These are phyloP conservation scores for Macrolepiota dolichaula DNA, from an alignment of 768 basidiomycete species.

Conservation along the genomic window DNA sequence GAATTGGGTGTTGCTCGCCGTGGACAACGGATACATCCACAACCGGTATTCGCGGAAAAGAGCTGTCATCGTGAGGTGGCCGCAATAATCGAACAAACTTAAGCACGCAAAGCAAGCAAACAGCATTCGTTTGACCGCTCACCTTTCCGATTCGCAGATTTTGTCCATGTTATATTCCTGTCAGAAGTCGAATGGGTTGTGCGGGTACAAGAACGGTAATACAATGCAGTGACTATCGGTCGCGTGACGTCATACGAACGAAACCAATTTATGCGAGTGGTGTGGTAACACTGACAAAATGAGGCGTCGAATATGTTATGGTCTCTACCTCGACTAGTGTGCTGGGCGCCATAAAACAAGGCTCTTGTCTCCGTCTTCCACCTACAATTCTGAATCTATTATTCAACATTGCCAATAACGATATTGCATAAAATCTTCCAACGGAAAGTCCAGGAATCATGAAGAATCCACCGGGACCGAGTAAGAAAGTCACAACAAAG, in stretches of 20 bases:
- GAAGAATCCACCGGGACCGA: constrained; percentile 5
- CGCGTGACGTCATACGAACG: constrained; percentile 4
- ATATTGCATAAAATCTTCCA: constrained; percentile 11
- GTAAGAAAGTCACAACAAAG: neutral
- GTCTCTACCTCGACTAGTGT: neutral
- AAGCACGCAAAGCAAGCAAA: neutral
- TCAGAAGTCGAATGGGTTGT: neutral
- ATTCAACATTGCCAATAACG: constrained; percentile 10
- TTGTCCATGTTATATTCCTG: neutral
- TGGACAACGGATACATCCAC: neutral
- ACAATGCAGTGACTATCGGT: neutral
- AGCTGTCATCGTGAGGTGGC: neutral
- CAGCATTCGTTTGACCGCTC: neutral
- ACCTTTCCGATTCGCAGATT: neutral
- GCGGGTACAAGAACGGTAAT: neutral
- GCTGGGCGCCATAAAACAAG: neutral
- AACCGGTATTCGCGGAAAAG: neutral
- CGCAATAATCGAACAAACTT: neutral
- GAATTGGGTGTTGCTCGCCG: neutral
- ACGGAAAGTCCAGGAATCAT: constrained; percentile 10
- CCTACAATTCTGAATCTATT: constrained; percentile 8
- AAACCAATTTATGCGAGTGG: neutral
- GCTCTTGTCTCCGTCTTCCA: neutral
- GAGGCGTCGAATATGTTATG: neutral
- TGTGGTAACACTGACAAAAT: neutral